Evolutionary conservation across 2,329 filamentous ascomycete genomes (phyloP).

Genomic region (Phialemonium atrogriseum): DNA sequence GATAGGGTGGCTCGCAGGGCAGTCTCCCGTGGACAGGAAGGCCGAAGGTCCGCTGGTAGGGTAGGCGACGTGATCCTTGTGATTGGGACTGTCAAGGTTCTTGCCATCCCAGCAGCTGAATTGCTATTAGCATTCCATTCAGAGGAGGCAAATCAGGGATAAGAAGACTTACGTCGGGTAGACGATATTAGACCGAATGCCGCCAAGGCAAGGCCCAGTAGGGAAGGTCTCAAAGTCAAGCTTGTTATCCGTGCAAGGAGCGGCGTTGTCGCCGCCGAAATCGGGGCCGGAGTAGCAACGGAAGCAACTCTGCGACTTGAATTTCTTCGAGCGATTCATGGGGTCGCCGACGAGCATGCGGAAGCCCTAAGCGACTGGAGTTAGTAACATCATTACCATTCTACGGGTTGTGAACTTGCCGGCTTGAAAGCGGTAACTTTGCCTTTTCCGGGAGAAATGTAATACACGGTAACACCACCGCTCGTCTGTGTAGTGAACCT

Average conservation of each 20-base stretch:
- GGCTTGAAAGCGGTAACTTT: slow-evolving; percentile 34
- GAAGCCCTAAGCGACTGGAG: slow-evolving; percentile 22
- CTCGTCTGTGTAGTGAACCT: slow-evolving; percentile 19
- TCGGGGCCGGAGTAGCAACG: slow-evolving; percentile 9
- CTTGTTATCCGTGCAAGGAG: slow-evolving; percentile 1
- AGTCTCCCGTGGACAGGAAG: slow-evolving; percentile 30
- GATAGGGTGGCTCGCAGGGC: slow-evolving; percentile 40
- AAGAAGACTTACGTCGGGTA: slow-evolving; percentile 15
- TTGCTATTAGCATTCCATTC: neutral
- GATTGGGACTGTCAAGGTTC: slow-evolving; percentile 33
- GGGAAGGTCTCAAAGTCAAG: slow-evolving; percentile 16
- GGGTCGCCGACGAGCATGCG: slow-evolving; percentile 37
- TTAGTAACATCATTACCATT: slow-evolving; percentile 7
- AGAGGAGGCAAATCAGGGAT: neutral
- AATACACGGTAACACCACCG: slow-evolving; percentile 34
- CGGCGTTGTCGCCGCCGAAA: neutral
- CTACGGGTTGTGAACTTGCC: slow-evolving; percentile 10
- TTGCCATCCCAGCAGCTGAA: slow-evolving; percentile 35
- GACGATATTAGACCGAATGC: slow-evolving; percentile 16
- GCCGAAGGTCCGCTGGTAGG: slow-evolving; percentile 10
- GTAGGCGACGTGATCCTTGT: slow-evolving; percentile 28
- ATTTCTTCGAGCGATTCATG: slow-evolving; percentile 9
- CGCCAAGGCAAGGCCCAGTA: slow-evolving; percentile 13
- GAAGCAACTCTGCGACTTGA: slow-evolving; percentile 24
- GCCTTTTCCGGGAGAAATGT: slow-evolving; percentile 26